Base-by-base conservation (phyloP, 2,329 filamentous ascomycete species). In the Beauveria caledonica region DNA sequence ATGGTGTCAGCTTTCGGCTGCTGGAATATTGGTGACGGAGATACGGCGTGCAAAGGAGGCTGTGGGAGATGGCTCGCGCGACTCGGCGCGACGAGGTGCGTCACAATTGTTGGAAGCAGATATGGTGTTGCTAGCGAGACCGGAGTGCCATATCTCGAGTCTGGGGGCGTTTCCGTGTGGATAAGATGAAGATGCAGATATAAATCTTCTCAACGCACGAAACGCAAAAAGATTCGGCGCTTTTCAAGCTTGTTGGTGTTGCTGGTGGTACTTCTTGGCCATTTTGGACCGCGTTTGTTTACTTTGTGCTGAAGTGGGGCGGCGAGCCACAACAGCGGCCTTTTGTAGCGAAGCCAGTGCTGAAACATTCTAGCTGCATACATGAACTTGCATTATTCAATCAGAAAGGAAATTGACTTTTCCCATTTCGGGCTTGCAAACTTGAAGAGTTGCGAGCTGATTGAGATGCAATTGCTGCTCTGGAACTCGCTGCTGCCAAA, bases 251-350 rank as follows among this genome's bases (percentile, higher is more conserved):
- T 17, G 52, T 6, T 51, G 33, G 36, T 45, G 51, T 55, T 54
- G 58, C 33, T 49, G 54, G 58, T 60, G 39, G 51, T 59, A 49
- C 54, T 49, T 29, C 27, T 39, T 23, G 27, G 13, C 51, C 17
- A 39, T 48, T 44, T 57, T 39, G 58, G 55, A 64, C 51, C 67
- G 67, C 67, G 69, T 71, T 71, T 71, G 69, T 71, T 71, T 71
- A 71, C 69, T 67, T 68, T 64, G 58, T 59, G 58, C 25, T 39
- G 42, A 27, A 52, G 63, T 64, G 63, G 63, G 63, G 62, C 50
- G 15, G 56, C n/a, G 19, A 48, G 40, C 50, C 40, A 45, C 36
- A 45, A 58, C 25, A 59, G 39, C 45, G 55, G 36, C 55, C 45
- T 11, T 11, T 40, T 8, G 5, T 33, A 45, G n/a, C 45, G 42